Base-by-base conservation (phyloP, 441 rosid genomes). In the Croton setiger region DNA sequence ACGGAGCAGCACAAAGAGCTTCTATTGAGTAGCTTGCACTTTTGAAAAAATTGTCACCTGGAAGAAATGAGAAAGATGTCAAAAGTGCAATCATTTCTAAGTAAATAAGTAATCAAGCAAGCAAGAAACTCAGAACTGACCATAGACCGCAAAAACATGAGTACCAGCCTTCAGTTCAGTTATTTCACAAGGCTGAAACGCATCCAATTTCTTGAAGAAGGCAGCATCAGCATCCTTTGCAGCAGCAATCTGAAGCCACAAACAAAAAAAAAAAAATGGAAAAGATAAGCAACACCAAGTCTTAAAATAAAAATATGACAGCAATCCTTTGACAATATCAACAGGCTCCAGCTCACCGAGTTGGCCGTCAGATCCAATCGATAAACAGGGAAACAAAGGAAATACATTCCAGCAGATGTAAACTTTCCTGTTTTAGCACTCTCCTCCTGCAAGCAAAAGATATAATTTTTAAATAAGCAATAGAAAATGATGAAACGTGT, bases 371-470 rank as follows among this genome's bases (percentile, higher is more conserved):
- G 96, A 78, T 92, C 98, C 67, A 87, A 80, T 53, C 87, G 88
- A 76, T 94, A 92, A 69, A 92, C 96, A 57, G 99, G 94, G 69
- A 92, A 94, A 66, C 96, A 90, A 52, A 94, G 92, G 78, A 94
- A 94, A 84, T 87, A 94, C 98, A 92, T 88, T 78, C 99, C 99
- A 35, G 99, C 96, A 73, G 91, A 84, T 71, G 92, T 85, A 65
- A 86, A 77, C 75, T 88, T 92, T 60, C 94, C 96, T 0, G 86
- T 86, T 82, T 81, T 94, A 51, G 76, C 69, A 79, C 99, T 82
- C 65, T 94, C 97, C 84, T 92, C 99, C 99, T 94, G 68, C 59
- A 71, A 18, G 41, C 61, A 17, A 39, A 70, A 44, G 62, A 27
- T 27, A 27, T 27, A 27, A 8, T 10, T 44, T 58, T 36, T 0